Evolutionary conservation across 495 filamentous ascomycete species (phyloP).

Genomic region (Hyaloscypha finlandica): DNA sequence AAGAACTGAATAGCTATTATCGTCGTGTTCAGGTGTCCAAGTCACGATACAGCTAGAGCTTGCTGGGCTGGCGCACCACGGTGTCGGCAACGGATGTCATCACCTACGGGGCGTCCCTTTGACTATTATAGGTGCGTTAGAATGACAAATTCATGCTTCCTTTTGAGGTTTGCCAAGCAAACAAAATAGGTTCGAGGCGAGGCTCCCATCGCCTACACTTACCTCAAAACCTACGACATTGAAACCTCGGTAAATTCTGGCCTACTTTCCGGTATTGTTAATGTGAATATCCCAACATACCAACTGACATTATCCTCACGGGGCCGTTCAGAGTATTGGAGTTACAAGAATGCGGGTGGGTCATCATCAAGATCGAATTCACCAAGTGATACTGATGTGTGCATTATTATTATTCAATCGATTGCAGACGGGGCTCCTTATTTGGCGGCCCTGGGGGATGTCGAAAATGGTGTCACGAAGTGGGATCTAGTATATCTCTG

Average conservation of each 20-base stretch:
- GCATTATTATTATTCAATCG: background rate
- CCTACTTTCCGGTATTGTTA: conserved; percentile 55
- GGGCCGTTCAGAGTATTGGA: conserved; percentile 54
- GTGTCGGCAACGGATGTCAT: conserved; percentile 39
- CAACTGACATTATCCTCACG: conserved; percentile 46
- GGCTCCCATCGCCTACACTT: conserved; percentile 62
- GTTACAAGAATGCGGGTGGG: conserved; percentile 42
- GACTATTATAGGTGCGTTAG: conserved; percentile 46
- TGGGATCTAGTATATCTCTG: conserved; percentile 1
- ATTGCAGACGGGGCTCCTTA: background rate
- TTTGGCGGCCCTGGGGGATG: conserved; percentile 2
- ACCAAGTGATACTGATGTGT: background rate
- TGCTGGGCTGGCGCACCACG: background rate
- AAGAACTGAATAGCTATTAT: background rate
- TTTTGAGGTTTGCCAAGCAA: background rate
- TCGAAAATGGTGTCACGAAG: conserved; percentile 1
- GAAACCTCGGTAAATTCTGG: conserved; percentile 42
- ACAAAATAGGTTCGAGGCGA: conserved; percentile 41
- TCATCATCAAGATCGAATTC: conserved; percentile 1
- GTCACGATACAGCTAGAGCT: too few relatives aligned
- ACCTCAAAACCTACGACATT: conserved; percentile 48
- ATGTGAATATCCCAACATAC: conserved; percentile 62
- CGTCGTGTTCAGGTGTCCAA: too few relatives aligned
- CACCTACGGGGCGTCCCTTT: conserved; percentile 59
- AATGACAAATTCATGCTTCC: background rate